phyloP scores from a whole-genome alignment of 768 basidiomycete genomes.

The Boletus tomentosulus region DNA sequence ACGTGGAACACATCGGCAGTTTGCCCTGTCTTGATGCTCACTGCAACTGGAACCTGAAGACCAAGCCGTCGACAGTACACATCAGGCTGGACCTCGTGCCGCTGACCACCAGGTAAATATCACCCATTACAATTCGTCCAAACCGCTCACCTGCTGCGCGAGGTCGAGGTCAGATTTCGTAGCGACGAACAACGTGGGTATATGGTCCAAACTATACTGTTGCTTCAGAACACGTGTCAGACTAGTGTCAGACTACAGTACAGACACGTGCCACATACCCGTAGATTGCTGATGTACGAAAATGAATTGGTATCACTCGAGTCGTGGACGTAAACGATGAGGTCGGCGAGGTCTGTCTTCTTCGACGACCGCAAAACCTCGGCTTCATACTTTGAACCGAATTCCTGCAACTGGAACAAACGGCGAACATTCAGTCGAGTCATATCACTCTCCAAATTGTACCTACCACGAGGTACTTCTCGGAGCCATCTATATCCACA shows the following conservation, averaged over 20 bases:
- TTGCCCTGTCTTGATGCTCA: conserved; percentile 84
- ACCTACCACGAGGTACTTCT: conserved; percentile 95
- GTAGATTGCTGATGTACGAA: conserved; percentile 94
- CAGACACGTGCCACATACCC: conserved; percentile 48
- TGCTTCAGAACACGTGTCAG: conserved; percentile 52
- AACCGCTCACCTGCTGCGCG: conserved; percentile 72
- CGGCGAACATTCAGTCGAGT: not conserved
- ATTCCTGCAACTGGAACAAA: conserved; percentile 79
- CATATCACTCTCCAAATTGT: conserved; percentile 33
- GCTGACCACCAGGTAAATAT: conserved; percentile 38
- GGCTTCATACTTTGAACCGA: conserved; percentile 92
- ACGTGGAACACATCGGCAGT: conserved; percentile 85
- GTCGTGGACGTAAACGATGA: conserved; percentile 94
- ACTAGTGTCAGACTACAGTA: not conserved
- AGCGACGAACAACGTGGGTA: conserved; percentile 96
- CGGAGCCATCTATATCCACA: conserved; percentile 90
- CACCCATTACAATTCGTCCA: not conserved
- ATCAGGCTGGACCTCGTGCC: conserved; percentile 98
- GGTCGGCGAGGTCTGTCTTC: conserved; percentile 90
- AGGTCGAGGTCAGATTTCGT: conserved; percentile 98
- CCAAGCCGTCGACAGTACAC: conserved; percentile 88
- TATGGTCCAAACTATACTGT: conserved; percentile 94
- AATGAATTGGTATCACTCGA: conserved; percentile 99
- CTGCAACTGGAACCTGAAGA: conserved; percentile 91
- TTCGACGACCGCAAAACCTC: conserved; percentile 85